Percentiles rank a stretch among this genome's conserved stretches.
These are phyloP conservation scores for Cyclotella distinguenda DNA, from an alignment of 108 stramenopile species.

Conservation along the genomic window DNA sequence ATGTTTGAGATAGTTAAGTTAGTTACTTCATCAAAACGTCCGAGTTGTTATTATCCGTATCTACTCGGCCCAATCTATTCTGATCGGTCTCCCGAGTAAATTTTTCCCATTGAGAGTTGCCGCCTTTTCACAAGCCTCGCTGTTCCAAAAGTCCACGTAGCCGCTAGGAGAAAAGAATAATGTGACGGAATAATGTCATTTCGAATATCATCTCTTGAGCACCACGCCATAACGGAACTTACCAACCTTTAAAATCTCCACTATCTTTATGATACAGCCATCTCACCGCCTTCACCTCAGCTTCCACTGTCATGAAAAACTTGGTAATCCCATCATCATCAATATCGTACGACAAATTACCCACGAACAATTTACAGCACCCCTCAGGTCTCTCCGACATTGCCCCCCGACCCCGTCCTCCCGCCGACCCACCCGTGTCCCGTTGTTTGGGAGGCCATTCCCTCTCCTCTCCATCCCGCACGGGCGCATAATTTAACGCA, in stretches of 20 bases:
- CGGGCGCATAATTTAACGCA: slow-evolving; percentile 90
- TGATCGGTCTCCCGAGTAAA: slow-evolving; percentile 82
- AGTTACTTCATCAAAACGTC: background rate
- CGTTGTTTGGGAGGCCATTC: slow-evolving; percentile 72
- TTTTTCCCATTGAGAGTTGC: slow-evolving; percentile 90
- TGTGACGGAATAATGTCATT: background rate
- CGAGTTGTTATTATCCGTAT: background rate
- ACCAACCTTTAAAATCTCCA: slow-evolving; percentile 93
- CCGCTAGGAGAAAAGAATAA: slow-evolving; percentile 41
- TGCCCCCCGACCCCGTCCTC: slow-evolving; percentile 73
- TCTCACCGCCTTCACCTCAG: slow-evolving; percentile 88
- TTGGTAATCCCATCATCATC: slow-evolving; percentile 91
- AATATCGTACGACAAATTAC: slow-evolving; percentile 92
- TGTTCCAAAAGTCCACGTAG: slow-evolving; percentile 89
- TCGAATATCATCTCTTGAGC: background rate
- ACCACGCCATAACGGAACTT: slow-evolving; percentile 13
- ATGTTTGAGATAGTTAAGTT: background rate
- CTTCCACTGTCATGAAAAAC: slow-evolving; percentile 86
- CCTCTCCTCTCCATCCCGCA: slow-evolving; percentile 69
- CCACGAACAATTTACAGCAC: slow-evolving; percentile 87
- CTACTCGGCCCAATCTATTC: slow-evolving; percentile 91
- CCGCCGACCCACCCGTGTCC: slow-evolving; percentile 74
- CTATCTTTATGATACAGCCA: slow-evolving; percentile 92
- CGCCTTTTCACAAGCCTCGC: slow-evolving; percentile 87
- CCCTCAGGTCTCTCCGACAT: slow-evolving; percentile 88